Percentiles rank a stretch among this genome's conserved stretches.
Evolutionary conservation across 331 rosid species (phyloP).

Genomic region (Malus hybrid): DNA sequence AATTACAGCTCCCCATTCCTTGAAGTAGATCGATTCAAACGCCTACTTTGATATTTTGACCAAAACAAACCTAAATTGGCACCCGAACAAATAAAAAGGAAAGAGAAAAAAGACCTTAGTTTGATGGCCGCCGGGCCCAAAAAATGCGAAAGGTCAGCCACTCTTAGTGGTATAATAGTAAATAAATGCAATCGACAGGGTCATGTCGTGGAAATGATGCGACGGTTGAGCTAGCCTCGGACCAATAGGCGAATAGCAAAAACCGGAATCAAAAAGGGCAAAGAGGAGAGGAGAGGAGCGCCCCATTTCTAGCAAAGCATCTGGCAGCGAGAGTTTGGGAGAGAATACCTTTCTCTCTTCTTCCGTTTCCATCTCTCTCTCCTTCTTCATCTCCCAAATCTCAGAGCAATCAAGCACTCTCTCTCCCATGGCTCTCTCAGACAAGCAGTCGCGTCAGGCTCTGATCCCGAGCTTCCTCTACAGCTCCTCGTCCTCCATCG

Average conservation of each 20-base stretch:
- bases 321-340: slow-evolving; percentile 37
- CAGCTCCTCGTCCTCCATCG: slow-evolving; percentile 39
- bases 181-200: not conserved
- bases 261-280: not conserved
- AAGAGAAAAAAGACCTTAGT: not conserved
- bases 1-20: too few species aligned
- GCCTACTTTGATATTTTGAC: too few species aligned
- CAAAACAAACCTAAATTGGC: too few species aligned
- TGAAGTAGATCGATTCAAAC: too few species aligned
- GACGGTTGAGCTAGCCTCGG: not conserved
- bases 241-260: not conserved
- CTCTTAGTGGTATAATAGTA: slow-evolving; percentile 1
- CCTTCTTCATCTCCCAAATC: slow-evolving; percentile 3
- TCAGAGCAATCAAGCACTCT: not conserved
- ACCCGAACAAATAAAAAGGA: not conserved
- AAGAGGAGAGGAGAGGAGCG: not conserved
- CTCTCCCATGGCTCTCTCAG: slow-evolving; percentile 50
- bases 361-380: slow-evolving; percentile 16
- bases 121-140: not conserved
- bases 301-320: not conserved
- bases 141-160: not conserved
- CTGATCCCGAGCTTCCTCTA: slow-evolving; percentile 75
- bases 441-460: slow-evolving; percentile 42
- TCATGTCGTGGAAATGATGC: not conserved
- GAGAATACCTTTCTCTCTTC: not conserved